Evolutionary conservation across 345 rosid species (phyloP).

Genomic region (Cardamine resedifolia): DNA sequence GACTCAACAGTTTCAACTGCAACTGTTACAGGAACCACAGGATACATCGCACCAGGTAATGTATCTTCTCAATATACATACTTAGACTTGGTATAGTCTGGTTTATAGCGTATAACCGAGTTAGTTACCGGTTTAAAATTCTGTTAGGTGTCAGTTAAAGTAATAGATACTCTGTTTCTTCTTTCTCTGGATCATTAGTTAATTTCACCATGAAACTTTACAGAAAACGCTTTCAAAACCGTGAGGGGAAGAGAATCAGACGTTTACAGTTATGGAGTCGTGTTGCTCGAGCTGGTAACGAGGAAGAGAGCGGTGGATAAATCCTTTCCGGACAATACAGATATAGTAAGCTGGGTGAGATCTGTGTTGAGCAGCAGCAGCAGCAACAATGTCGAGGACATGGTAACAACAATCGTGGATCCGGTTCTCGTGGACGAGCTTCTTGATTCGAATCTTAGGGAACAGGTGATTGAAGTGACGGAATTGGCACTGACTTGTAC

Average conservation of each 20-base stretch:
- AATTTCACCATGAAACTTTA: background rate
- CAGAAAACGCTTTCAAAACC: constrained; percentile 64
- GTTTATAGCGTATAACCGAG: background rate
- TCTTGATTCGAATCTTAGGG: constrained; percentile 49
- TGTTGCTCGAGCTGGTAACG: constrained; percentile 60
- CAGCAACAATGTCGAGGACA: constrained; percentile 29
- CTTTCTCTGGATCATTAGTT: background rate
- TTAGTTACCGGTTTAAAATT: background rate
- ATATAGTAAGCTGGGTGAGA: constrained; percentile 54
- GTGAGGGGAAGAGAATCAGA: constrained; percentile 60
- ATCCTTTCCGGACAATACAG: constrained; percentile 38
- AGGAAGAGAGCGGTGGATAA: constrained; percentile 55
- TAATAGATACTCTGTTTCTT: constrained; percentile 4
- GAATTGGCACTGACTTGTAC: constrained; percentile 61
- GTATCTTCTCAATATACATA: background rate
- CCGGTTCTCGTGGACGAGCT: constrained; percentile 48
- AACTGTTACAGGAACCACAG: constrained; percentile 61
- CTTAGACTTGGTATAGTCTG: background rate
- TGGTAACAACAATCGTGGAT: constrained; percentile 46
- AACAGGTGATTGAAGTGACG: constrained; percentile 48
- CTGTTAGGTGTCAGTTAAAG: constrained; percentile 8
- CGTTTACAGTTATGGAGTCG: constrained; percentile 72
- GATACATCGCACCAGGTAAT: constrained; percentile 87
- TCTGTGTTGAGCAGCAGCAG: constrained; percentile 40
- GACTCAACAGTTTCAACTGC: constrained; percentile 46